Evolutionary conservation across 73 alveolate species (phyloP).

Genomic region (Paramecium sexaurelia): DNA sequence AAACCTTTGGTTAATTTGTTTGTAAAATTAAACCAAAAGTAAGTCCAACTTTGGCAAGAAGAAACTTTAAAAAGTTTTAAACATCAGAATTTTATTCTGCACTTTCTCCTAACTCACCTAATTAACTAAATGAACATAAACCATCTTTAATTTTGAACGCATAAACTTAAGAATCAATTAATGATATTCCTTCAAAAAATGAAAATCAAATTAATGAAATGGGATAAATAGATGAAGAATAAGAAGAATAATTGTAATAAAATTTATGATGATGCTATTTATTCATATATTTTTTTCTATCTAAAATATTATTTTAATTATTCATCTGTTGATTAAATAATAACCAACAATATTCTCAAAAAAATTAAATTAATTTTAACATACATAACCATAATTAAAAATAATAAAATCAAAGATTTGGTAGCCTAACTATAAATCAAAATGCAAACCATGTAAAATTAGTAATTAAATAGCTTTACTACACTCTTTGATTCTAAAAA

Average conservation of each 20-base stretch:
- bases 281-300: background rate
- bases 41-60: slow-evolving; percentile 8
- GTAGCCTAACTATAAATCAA: no score
- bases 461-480: no score
- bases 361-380: no score
- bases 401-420: no score
- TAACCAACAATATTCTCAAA: no score
- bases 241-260: background rate
- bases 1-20: slow-evolving; percentile 23
- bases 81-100: slow-evolving; percentile 1
- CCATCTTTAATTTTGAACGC: background rate
- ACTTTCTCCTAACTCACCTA: background rate
- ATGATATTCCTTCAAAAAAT: background rate
- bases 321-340: no score
- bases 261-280: background rate
- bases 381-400: no score
- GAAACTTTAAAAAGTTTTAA: slow-evolving; percentile 37
- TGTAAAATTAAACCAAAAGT: slow-evolving; percentile 19
- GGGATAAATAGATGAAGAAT: slow-evolving; percentile 23
- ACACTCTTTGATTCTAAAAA: no score
- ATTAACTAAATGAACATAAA: background rate
- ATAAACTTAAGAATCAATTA: background rate
- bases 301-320: no score
- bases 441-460: no score
- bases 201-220: background rate